Conservation (phyloP, 768 basidiomycete genomes). For the Brasilioporus rufonigricans region DNA sequence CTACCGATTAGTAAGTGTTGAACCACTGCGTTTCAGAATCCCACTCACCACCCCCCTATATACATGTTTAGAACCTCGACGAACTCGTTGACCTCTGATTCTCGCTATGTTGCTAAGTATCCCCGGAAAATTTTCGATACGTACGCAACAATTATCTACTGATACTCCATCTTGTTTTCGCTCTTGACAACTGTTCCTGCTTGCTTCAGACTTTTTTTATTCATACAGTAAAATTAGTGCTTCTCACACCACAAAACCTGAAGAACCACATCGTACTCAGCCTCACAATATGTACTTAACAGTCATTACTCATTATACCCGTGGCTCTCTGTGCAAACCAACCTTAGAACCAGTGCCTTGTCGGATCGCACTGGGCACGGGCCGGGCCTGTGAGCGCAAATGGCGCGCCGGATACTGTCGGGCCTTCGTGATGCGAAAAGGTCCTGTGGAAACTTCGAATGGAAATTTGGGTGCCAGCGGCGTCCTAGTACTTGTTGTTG, state of each 20-base stretch:
- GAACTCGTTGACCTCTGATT: slow-evolving; percentile 22
- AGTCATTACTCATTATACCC: too few relatives aligned
- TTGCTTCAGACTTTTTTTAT: not conserved
- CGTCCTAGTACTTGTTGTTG: too few relatives aligned
- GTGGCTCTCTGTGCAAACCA: not conserved
- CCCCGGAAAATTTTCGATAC: not conserved
- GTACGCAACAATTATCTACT: not conserved
- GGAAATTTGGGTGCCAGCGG: too few relatives aligned
- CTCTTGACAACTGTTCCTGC: not conserved
- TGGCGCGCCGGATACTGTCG: not conserved
- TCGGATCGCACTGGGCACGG: too few relatives aligned
- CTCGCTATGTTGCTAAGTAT: not conserved
- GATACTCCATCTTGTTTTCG: not conserved
- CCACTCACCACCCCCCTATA: not conserved
- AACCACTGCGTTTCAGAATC: not conserved
- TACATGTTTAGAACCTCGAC: slow-evolving; percentile 19
- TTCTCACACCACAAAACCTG: not conserved
- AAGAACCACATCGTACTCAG: too few relatives aligned
- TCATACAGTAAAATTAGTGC: not conserved
- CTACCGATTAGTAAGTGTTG: slow-evolving; percentile 18
- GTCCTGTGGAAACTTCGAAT: not conserved
- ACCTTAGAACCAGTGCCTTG: not conserved
- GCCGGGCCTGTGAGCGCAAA: too few relatives aligned
- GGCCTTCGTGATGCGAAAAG: not conserved
- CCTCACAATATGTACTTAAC: too few relatives aligned